Evolutionary conservation across 768 basidiomycete species (phyloP).

Genomic region (Tylopilus cervinicoccineus): DNA sequence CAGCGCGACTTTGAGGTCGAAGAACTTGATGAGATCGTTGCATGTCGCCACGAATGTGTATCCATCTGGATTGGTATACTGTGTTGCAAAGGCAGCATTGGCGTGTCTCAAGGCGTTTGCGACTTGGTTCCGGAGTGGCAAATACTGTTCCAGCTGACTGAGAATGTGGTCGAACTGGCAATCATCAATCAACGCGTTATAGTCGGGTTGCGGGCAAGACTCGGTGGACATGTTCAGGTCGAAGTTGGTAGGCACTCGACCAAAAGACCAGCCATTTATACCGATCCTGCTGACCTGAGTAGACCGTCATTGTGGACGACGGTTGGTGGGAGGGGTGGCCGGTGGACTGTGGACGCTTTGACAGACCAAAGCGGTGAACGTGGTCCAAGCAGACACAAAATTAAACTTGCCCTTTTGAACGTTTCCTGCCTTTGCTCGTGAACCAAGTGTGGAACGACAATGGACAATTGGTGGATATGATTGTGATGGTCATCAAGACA

Average conservation of each 20-base stretch:
- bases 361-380: not conserved
- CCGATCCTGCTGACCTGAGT: not conserved
- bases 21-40: slow-evolving; percentile 7
- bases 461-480: not conserved
- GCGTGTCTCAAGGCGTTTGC: slow-evolving; percentile 5
- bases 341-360: slow-evolving; percentile 2
- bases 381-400: slow-evolving; percentile 4
- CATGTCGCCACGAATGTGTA: slow-evolving; percentile 8
- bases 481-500: not conserved
- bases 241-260: not conserved
- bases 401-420: not conserved
- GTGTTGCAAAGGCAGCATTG: slow-evolving; percentile 12
- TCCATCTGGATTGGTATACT: slow-evolving; percentile 13
- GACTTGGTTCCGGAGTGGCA: not conserved
- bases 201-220: not conserved
- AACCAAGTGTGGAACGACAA: not conserved
- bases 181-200: not conserved
- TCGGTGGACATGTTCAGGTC: slow-evolving; percentile 14
- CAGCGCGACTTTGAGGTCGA: slow-evolving; percentile 1
- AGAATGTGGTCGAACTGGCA: slow-evolving; percentile 4
- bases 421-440: not conserved
- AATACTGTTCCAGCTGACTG: not conserved
- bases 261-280: slow-evolving; percentile 10
- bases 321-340: not conserved
- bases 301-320: slow-evolving; percentile 3